Evolutionary conservation across 352 stramenopile species (phyloP).

Genomic region (Nothophytophthora sp.): DNA sequence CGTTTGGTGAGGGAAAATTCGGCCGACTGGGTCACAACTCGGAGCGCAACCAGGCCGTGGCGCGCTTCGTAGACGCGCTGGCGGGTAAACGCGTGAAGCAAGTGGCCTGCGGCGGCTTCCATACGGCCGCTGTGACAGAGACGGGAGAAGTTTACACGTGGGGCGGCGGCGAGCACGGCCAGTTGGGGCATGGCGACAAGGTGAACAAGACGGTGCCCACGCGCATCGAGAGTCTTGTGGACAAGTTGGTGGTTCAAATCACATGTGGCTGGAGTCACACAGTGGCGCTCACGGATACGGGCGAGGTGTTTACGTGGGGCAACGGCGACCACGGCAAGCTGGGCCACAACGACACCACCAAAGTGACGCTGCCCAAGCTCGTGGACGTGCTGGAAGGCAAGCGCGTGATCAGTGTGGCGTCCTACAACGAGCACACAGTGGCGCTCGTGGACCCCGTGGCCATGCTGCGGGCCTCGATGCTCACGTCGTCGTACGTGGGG

Average conservation of each 20-base stretch:
- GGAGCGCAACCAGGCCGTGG: constrained; percentile 80
- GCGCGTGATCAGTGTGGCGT: constrained; percentile 94
- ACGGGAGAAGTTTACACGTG: constrained; percentile 88
- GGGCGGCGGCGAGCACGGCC: constrained; percentile 92
- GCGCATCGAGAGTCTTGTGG: constrained; percentile 87
- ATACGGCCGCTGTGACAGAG: constrained; percentile 86
- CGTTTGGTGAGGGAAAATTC: constrained; percentile 93
- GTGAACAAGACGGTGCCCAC: constrained; percentile 95
- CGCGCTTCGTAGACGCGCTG: constrained; percentile 71
- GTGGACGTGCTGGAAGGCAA: constrained; percentile 93
- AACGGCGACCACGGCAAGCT: constrained; percentile 95
- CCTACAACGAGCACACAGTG: constrained; percentile 98
- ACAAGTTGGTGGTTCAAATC: constrained; percentile 93
- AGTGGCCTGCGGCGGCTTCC: constrained; percentile 88
- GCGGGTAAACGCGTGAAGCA: constrained; percentile 80
- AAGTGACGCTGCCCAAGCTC: constrained; percentile 93
- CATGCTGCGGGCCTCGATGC: constrained; percentile 69
- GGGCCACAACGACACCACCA: constrained; percentile 93
- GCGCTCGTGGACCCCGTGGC: constrained; percentile 88
- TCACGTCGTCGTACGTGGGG: constrained; percentile 85
- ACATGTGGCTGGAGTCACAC: constrained; percentile 97
- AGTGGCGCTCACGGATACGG: constrained; percentile 92
- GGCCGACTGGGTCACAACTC: constrained; percentile 84
- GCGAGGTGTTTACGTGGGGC: constrained; percentile 94
- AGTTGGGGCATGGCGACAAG: constrained; percentile 97